phyloP scores from a whole-genome alignment of 1,139 yeast species.

The Wickerhamiella infanticola region DNA sequence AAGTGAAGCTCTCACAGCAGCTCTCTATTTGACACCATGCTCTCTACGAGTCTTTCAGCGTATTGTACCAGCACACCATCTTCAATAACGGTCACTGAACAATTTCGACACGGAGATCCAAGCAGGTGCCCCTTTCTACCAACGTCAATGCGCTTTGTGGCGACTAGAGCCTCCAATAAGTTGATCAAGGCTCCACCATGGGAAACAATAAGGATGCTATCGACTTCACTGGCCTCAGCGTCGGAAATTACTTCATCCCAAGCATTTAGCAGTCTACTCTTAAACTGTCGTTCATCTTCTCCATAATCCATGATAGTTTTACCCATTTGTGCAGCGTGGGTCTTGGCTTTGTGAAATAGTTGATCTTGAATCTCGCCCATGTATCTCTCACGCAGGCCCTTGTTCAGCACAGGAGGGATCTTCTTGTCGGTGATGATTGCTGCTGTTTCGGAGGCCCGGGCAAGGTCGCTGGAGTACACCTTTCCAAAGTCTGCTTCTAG shows the following conservation, averaged over 20 bases:
- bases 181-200: conserved; percentile 80
- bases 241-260: conserved; percentile 32
- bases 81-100: conserved; percentile 12
- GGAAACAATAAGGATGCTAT: conserved; percentile 49
- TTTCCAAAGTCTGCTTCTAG: conserved; percentile 15
- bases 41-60: conserved; percentile 6
- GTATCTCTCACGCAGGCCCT: conserved; percentile 49
- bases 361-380: conserved; percentile 79
- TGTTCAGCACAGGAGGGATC: conserved; percentile 17
- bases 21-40: neutral
- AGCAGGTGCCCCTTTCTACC: neutral
- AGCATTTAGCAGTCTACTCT: conserved; percentile 35
- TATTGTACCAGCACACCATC: conserved; percentile 8
- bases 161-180: conserved; percentile 24
- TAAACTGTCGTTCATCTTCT: conserved; percentile 36
- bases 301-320: conserved; percentile 35
- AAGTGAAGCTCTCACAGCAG: conserved; percentile 1
- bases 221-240: conserved; percentile 24
- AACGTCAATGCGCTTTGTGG: neutral
- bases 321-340: conserved; percentile 35
- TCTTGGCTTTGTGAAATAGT: conserved; percentile 49
- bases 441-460: conserved; percentile 20
- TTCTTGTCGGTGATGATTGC: conserved; percentile 11
- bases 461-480: conserved; percentile 21
- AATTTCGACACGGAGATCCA: conserved; percentile 7